Conservation (phyloP, 2,329 filamentous ascomycete genomes). For the Bipolaris zeicola region DNA sequence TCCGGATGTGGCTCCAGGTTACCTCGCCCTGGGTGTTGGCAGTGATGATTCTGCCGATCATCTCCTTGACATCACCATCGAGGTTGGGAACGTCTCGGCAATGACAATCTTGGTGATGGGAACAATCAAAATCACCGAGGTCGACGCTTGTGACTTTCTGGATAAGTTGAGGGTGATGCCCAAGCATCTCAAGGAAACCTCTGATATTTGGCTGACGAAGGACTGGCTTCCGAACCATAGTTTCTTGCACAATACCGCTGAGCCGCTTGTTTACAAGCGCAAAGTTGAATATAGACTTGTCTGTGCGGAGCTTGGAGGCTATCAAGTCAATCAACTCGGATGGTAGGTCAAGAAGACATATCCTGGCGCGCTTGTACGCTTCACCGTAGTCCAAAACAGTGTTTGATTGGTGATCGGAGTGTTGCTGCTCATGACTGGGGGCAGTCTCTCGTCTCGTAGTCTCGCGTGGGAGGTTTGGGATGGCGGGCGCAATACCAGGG, state of each 20-base stretch:
- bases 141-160: conserved; percentile 17
- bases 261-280: conserved; percentile 20
- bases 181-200: conserved; percentile 16
- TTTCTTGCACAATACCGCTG: conserved; percentile 16
- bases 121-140: conserved; percentile 19
- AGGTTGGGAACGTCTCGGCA: conserved; percentile 1
- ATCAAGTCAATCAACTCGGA: conserved; percentile 18
- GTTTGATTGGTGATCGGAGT: not conserved
- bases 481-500: not conserved
- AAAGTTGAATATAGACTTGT: conserved; percentile 9
- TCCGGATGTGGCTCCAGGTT: conserved; percentile 5
- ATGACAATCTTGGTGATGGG: not conserved
- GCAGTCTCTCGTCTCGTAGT: conserved; percentile 1
- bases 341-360: conserved; percentile 12
- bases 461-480: conserved; percentile 4
- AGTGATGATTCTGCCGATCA: conserved; percentile 6
- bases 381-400: not conserved
- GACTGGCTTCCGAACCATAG: conserved; percentile 16
- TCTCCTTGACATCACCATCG: not conserved
- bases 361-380: not conserved
- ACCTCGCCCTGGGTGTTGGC: not conserved
- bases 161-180: conserved; percentile 11
- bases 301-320: conserved; percentile 7
- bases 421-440: not conserved
- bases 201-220: conserved; percentile 17